Conservation (phyloP, 192 early-diverging fungal species). For the Lobosporangium transversale region DNA sequence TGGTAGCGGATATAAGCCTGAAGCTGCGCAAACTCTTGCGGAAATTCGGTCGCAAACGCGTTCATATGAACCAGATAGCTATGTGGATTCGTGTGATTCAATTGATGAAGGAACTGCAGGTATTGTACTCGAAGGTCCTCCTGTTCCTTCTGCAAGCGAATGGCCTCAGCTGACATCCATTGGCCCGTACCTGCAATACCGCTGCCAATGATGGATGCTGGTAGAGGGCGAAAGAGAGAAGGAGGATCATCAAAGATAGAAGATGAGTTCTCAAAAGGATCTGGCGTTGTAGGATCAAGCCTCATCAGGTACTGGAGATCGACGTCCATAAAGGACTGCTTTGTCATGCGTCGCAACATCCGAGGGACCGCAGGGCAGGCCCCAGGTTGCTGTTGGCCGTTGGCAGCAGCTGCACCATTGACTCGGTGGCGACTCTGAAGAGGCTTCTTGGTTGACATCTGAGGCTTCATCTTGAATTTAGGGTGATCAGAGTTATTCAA, state of each 20-base stretch:
- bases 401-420: neutral
- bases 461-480: constrained; percentile 19
- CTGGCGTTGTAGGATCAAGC: constrained; percentile 32
- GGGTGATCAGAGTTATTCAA: neutral
- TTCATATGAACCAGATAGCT: constrained; percentile 49
- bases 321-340: constrained; percentile 53
- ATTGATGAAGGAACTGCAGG: constrained; percentile 40
- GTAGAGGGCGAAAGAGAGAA: constrained; percentile 45
- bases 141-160: constrained; percentile 44
- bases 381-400: constrained; percentile 4
- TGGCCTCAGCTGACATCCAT: constrained; percentile 38
- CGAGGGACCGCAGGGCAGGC: constrained; percentile 28
- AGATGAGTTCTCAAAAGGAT: constrained; percentile 50
- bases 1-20: constrained; percentile 41
- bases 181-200: constrained; percentile 6
- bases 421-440: constrained; percentile 43
- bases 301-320: constrained; percentile 50
- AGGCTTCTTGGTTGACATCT: constrained; percentile 34
- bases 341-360: constrained; percentile 42
- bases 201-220: constrained; percentile 7
- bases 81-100: constrained; percentile 33
- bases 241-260: constrained; percentile 44
- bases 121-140: constrained; percentile 47
- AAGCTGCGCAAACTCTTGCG: constrained; percentile 44
- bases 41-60: constrained; percentile 39